Evolutionary conservation across 148 eudicot species (phyloP).

Genomic region (Rhododendron henanense): DNA sequence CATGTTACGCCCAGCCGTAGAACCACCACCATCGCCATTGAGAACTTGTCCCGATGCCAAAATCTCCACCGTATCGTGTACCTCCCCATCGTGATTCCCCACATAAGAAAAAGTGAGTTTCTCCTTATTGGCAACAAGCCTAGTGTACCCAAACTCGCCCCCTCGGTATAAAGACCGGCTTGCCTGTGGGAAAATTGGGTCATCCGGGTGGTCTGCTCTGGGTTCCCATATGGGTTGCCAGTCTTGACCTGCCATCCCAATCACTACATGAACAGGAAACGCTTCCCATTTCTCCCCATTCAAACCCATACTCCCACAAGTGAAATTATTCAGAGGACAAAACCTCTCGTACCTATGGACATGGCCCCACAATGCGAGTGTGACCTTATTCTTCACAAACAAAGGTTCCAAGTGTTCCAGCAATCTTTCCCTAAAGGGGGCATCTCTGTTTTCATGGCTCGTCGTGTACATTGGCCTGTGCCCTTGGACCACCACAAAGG

Average conservation of each 20-base stretch:
- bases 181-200: slow-evolving; percentile 77
- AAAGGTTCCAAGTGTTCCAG: slow-evolving; percentile 69
- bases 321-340: slow-evolving; percentile 80
- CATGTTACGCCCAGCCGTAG: slow-evolving; percentile 12
- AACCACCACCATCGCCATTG: slow-evolving; percentile 34
- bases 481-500: slow-evolving; percentile 92
- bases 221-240: slow-evolving; percentile 96
- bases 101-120: slow-evolving; percentile 76
- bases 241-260: slow-evolving; percentile 96
- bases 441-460: slow-evolving; percentile 58
- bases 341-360: slow-evolving; percentile 95
- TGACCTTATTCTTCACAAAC: slow-evolving; percentile 77
- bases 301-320: slow-evolving; percentile 51
- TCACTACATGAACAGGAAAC: slow-evolving; percentile 75
- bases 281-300: slow-evolving; percentile 40
- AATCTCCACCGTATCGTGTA: slow-evolving; percentile 80
- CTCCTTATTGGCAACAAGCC: slow-evolving; percentile 74
- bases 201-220: slow-evolving; percentile 53
- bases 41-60: slow-evolving; percentile 63
- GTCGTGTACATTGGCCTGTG: slow-evolving; percentile 99
- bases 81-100: slow-evolving; percentile 96
- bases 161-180: slow-evolving; percentile 64
- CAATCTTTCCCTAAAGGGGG: slow-evolving; percentile 53
- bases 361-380: slow-evolving; percentile 94
- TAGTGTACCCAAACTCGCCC: slow-evolving; percentile 87